Evolutionary conservation across 2,329 filamentous ascomycete genomes (phyloP), one percentile per base, ranked within the genome.

Genomic region (Zymoseptoria passerinii): DNA sequence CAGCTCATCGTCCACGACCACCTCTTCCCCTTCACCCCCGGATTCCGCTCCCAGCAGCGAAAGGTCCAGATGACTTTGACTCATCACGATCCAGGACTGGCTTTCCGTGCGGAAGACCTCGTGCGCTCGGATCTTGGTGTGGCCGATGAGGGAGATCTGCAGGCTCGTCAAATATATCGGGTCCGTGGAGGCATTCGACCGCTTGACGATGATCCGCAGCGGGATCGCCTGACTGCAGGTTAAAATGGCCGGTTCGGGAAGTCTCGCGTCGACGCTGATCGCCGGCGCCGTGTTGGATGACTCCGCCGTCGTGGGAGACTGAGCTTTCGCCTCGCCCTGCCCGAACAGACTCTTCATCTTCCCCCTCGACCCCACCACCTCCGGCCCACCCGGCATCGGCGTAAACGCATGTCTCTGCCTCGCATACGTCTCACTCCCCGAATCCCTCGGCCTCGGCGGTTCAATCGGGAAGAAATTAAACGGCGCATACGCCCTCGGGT

Each of bases 391-490:
- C n/a, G 57, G 48, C 72, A 56, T 64, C 5, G 60, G 40, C 48
- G 74, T 72, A 65, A 87, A 87, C 61, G 83, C 79, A 66, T 87
- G 83, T 59, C 81, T 80, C 20, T 92, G 83, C 58, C 91, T 81
- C 1, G 92, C 94, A 74, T 90, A 99, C 1, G 88, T 86, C 73
- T 97, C 92, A 64, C 90, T 87, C 23, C 83, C 82, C 0, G 84
- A 81, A 51, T 79, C 76, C 4, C 81, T 77, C 0, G 84, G 84
- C 49, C 92, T 81, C 0, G 92, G 92, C 5, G 90, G 89, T 72
- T 99, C 94, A 65, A 97, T 92, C 4, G 94, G 94, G 44, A 96
- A 80, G 71, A 99, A 94, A 59, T 89, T 92, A 75, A 96, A 87
- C 40, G 85, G 84, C 40, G 71, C 72, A 64, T 68, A 77, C 13